Conservation (phyloP, 345 rosid species). For the Lepidium sativum region DNA sequence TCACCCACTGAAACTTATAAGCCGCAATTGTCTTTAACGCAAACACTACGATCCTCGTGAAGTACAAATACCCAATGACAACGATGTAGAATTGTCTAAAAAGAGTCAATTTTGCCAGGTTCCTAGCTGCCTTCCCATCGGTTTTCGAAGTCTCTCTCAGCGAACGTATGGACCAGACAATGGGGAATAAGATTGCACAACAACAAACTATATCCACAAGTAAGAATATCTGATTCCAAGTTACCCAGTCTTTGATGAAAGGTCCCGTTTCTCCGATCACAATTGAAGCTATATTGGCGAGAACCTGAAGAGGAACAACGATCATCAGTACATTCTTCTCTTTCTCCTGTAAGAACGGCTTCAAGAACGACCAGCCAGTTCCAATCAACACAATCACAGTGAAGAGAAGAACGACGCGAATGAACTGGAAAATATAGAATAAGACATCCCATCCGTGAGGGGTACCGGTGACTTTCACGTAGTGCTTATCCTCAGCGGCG, state of each 20-base stretch:
- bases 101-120: conserved; percentile 72
- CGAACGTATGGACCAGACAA: conserved; percentile 87
- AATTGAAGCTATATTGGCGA: conserved; percentile 76
- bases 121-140: conserved; percentile 93
- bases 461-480: conserved; percentile 76
- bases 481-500: conserved; percentile 80
- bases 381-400: conserved; percentile 94
- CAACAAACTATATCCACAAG: conserved; percentile 86
- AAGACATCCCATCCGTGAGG: conserved; percentile 96
- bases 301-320: conserved; percentile 88
- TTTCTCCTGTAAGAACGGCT: conserved; percentile 87
- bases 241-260: conserved; percentile 76
- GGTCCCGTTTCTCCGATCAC: conserved; percentile 95
- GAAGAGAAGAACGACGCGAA: conserved; percentile 77
- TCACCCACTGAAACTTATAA: conserved; percentile 90
- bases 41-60: conserved; percentile 84
- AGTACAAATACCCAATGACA: conserved; percentile 88
- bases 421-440: conserved; percentile 83
- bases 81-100: conserved; percentile 89
- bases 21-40: conserved; percentile 78
- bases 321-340: conserved; percentile 98
- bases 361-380: conserved; percentile 94
- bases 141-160: conserved; percentile 85
- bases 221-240: conserved; percentile 91
- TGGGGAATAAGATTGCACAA: conserved; percentile 87